Evolutionary conservation across 1,284 basidiomycete species (phyloP), one percentile per base, ranked within the genome.

Genomic region (Volvariella volvacea): DNA sequence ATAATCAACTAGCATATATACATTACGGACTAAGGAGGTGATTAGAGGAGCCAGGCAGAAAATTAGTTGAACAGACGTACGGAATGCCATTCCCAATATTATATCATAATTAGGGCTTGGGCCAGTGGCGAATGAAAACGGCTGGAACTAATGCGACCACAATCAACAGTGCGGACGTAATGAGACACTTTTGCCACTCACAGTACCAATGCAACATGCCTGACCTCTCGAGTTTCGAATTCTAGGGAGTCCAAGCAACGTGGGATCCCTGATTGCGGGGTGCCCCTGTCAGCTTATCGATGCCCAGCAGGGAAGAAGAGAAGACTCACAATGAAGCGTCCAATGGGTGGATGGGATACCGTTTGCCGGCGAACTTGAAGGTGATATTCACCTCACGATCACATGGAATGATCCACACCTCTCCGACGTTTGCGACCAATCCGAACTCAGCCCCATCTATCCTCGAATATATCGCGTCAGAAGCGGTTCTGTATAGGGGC

Each of bases 331-430:
- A 54, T 22, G 69, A 70, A 31, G 71, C 68, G 56, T 85, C 83
- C 34, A 85, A 60, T 1, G 83, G 80, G 51, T 84, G 78, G 2
- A 85, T 70, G 4, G 76, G 80, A 52, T 70, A 76, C 14, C 60
- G 50, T 2, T 68, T 58, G 14, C 77, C 76, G 12, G 58, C 67
- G 41, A 85, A 78, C 46, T 68, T 63, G 61, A 84, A 76, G 0
- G 81, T 78, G 16, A 80, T 60, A 48, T 81, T 83, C 22, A 84
- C 68, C 57, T 81, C 74, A 36, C 70, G 64, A 32, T 64, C 57
- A 54, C 83, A 86, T 2, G 80, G 79, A 2, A 84, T 48, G 4
- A 68, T 65, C 76, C 79, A 86, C 20, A 71, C 64, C 2, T 64
- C 53, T 9, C 78, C 79, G 8, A 76, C 45, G 17, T 55, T 55